These are phyloP conservation scores for Podaxis sp. DNA, from an alignment of 768 basidiomycete species.

Conservation along the genomic window DNA sequence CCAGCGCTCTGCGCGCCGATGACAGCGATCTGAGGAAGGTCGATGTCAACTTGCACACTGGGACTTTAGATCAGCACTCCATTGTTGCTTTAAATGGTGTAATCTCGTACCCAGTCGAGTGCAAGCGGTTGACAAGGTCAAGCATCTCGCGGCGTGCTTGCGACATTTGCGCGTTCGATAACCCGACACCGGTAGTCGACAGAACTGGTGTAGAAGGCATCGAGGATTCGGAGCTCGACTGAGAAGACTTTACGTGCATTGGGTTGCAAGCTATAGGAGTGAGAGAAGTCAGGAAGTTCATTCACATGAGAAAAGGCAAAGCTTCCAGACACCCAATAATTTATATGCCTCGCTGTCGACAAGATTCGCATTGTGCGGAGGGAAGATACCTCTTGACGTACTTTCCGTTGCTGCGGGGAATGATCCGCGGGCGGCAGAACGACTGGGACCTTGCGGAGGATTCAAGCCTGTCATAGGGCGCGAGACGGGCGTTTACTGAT, in stretches of 20 bases:
- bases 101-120: conserved; percentile 47
- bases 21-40: conserved; percentile 72
- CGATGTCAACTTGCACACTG: conserved; percentile 69
- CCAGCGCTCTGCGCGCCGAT: conserved; percentile 67
- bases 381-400: background rate
- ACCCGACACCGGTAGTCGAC: conserved; percentile 36
- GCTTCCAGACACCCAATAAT: background rate
- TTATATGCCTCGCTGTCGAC: background rate
- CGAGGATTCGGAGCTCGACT: background rate
- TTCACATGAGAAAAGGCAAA: background rate
- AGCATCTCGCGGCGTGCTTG: conserved; percentile 44
- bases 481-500: no score
- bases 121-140: conserved; percentile 52
- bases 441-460: no score
- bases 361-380: background rate
- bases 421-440: background rate
- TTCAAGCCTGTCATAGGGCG: no score
- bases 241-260: background rate
- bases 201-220: background rate
- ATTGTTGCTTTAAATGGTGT: background rate
- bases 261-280: background rate
- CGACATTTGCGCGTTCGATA: conserved; percentile 39
- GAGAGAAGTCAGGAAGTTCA: background rate
- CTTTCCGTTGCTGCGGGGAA: background rate
- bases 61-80: background rate